A percentile compares a stretch with the other conserved stretches of the same genome.
phyloP scores from a whole-genome alignment of 257 asterid species.

The Plantago elongata region DNA sequence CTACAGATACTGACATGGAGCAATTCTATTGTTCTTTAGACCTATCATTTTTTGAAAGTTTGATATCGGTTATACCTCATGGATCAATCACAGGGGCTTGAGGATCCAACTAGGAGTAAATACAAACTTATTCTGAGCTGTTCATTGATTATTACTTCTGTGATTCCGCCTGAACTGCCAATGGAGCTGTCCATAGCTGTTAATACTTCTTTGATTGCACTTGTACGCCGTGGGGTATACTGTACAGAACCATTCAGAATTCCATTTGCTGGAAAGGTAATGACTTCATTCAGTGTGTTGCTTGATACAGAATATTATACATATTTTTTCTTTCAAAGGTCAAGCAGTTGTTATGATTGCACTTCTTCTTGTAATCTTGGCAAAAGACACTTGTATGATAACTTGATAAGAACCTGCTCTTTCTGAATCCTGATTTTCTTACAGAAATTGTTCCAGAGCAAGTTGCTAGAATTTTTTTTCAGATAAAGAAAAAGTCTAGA shows the following conservation, averaged over 20 bases:
- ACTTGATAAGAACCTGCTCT: too few relatives aligned
- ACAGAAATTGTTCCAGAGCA: too few relatives aligned
- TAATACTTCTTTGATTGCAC: conserved; percentile 94
- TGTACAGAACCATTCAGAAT: conserved; percentile 98
- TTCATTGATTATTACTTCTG: conserved; percentile 92
- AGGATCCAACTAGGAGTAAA: conserved; percentile 98
- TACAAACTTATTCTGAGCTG: conserved; percentile 95
- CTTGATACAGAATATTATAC: neutral
- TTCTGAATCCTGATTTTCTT: too few relatives aligned
- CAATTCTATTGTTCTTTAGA: conserved; percentile 10
- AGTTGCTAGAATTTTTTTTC: too few relatives aligned
- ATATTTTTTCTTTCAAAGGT: too few relatives aligned
- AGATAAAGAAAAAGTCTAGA: too few relatives aligned
- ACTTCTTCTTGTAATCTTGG: too few relatives aligned
- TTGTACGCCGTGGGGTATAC: conserved; percentile 89
- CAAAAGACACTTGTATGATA: too few relatives aligned
- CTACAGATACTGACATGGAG: conserved; percentile 1
- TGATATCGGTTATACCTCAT: conserved; percentile 17
- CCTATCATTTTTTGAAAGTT: conserved; percentile 4
- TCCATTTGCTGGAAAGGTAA: conserved; percentile 98
- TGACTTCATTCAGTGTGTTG: neutral
- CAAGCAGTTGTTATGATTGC: too few relatives aligned
- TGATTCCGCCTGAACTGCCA: conserved; percentile 98
- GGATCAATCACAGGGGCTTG: conserved; percentile 68
- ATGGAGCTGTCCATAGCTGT: conserved; percentile 99